Percentiles rank a stretch among this genome's conserved stretches.
Conservation (phyloP, 352 stramenopile species). For the Phytophthora agathidicida region DNA sequence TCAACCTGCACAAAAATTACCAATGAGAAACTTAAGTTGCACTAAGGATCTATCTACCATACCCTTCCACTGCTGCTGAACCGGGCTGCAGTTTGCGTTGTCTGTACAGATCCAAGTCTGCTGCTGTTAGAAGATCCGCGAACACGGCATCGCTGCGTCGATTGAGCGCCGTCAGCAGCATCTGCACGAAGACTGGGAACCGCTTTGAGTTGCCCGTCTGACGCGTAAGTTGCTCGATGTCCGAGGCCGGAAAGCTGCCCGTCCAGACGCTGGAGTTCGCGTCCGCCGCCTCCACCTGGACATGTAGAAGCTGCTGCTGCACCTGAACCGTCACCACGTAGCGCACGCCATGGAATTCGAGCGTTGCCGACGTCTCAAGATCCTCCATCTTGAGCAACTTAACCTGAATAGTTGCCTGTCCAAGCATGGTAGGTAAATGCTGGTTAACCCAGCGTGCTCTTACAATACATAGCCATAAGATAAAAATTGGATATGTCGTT, state of each 20-base stretch:
- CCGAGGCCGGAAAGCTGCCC: constrained; percentile 59
- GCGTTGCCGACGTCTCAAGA: constrained; percentile 62
- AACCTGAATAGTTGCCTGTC: neutral
- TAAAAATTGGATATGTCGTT: neutral
- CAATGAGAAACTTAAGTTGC: constrained; percentile 9
- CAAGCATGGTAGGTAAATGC: neutral
- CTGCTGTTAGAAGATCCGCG: constrained; percentile 91
- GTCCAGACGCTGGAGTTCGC: constrained; percentile 52
- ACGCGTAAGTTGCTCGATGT: constrained; percentile 92
- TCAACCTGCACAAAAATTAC: constrained; percentile 10
- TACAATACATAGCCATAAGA: neutral
- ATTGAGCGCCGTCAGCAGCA: constrained; percentile 87
- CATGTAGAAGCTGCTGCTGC: constrained; percentile 56
- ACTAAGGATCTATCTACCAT: neutral
- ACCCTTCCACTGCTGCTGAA: constrained; percentile 15
- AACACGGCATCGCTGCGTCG: constrained; percentile 86
- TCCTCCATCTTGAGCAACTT: constrained; percentile 46
- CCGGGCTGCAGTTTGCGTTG: constrained; percentile 64
- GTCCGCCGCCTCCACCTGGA: constrained; percentile 64
- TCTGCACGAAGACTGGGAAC: constrained; percentile 93
- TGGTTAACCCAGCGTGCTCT: neutral
- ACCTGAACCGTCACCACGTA: constrained; percentile 80
- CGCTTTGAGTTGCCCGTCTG: constrained; percentile 95
- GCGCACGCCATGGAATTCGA: constrained; percentile 75
- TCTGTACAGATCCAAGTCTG: constrained; percentile 85